These are phyloP conservation scores for Sporothrix euskadiensis DNA, from an alignment of 2,329 filamentous ascomycete genomes.

Conservation along the genomic window DNA sequence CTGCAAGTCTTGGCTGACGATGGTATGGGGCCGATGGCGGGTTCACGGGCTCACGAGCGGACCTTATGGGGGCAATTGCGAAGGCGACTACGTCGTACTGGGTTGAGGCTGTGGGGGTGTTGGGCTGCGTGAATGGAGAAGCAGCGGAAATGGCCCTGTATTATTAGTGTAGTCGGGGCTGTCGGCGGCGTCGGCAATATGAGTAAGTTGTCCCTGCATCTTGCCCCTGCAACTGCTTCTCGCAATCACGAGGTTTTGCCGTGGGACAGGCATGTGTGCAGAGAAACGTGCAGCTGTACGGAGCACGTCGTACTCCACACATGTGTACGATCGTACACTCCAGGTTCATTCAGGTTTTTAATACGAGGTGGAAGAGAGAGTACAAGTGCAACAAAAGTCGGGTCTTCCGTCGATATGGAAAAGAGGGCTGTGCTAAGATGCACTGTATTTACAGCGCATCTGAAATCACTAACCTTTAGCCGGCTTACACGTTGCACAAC, in stretches of 20 bases:
- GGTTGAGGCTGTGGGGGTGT: not conserved
- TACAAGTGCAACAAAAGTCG: not conserved
- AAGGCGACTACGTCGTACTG: no score
- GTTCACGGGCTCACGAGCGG: not conserved
- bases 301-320: not conserved
- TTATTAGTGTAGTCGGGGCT: not conserved
- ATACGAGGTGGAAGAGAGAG: not conserved
- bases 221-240: not conserved
- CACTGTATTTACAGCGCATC: no score
- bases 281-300: no score
- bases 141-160: not conserved
- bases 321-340: not conserved
- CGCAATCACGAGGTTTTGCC: conserved; percentile 6
- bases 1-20: conserved; percentile 18
- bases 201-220: not conserved
- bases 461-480: not conserved
- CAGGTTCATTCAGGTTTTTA: not conserved
- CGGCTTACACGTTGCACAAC: not conserved
- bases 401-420: not conserved
- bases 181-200: no score
- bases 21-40: not conserved
- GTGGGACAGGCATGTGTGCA: not conserved
- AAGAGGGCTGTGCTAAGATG: not conserved
- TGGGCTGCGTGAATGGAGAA: conserved; percentile 6
- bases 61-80: not conserved